Percentiles rank a stretch among this genome's conserved stretches.
Conservation (phyloP, 2,329 filamentous ascomycete genomes). For the Rhytidhysteron rufulum region DNA sequence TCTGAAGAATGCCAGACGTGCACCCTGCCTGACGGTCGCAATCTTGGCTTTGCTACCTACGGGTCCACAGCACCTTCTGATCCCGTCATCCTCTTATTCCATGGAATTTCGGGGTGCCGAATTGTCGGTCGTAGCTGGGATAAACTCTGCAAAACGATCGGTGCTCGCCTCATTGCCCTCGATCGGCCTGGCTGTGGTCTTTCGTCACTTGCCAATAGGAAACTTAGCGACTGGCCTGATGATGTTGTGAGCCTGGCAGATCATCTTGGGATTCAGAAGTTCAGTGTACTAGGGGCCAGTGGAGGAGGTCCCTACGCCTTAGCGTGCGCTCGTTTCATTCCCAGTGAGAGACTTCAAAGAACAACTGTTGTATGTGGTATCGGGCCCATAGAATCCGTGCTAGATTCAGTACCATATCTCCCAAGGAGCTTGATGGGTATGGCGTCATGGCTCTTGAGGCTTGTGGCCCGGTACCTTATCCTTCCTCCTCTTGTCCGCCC, state of each 20-base stretch:
- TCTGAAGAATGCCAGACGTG: conserved; percentile 10
- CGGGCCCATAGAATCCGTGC: conserved; percentile 13
- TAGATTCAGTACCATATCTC: conserved; percentile 10
- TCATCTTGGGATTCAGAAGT: conserved; percentile 7
- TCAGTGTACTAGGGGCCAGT: conserved; percentile 12
- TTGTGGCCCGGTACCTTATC: conserved; percentile 12
- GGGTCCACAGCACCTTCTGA: conserved; percentile 10
- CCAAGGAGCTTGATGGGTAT: conserved; percentile 12
- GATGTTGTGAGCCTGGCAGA: conserved; percentile 11
- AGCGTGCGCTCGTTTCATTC: conserved; percentile 14
- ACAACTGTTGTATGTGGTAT: conserved; percentile 15
- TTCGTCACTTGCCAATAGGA: conserved; percentile 9
- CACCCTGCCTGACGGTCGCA: conserved; percentile 9
- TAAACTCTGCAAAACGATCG: conserved; percentile 12
- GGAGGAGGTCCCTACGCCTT: conserved; percentile 14
- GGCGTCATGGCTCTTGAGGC: conserved; percentile 7
- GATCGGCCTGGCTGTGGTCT: conserved; percentile 14
- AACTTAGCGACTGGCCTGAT: conserved; percentile 9
- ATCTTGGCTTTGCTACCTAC: conserved; percentile 13
- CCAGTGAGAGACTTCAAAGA: conserved; percentile 10
- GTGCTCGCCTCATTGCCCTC: conserved; percentile 12
- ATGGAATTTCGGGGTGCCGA: conserved; percentile 13
- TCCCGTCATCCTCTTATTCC: conserved; percentile 14
- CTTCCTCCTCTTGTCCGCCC: conserved; percentile 13
- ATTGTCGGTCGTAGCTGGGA: conserved; percentile 11